Conservation (phyloP, 1,284 basidiomycete genomes). For the Calocybe gambosa region DNA sequence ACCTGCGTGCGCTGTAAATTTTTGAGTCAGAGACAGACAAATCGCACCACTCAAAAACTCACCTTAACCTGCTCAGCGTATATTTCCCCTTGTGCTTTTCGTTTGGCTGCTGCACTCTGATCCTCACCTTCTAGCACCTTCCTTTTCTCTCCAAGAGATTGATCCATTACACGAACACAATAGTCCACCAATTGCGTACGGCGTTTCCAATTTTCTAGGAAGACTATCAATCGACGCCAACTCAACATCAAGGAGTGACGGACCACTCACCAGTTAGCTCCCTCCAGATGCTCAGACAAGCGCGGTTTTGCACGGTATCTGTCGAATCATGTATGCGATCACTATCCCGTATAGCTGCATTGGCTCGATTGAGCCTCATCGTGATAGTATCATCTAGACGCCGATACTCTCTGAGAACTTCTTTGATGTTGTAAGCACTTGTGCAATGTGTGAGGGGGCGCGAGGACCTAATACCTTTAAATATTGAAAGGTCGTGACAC, state of each 20-base stretch:
- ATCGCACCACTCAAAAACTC: constrained; percentile 20
- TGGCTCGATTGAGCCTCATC: constrained; percentile 80
- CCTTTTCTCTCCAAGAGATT: constrained; percentile 56
- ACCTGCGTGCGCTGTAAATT: constrained; percentile 65
- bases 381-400: constrained; percentile 79
- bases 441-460: neutral
- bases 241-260: constrained; percentile 2
- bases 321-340: constrained; percentile 39
- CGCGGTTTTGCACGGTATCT: constrained; percentile 58
- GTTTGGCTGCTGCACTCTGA: constrained; percentile 38
- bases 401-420: constrained; percentile 81
- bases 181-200: constrained; percentile 75
- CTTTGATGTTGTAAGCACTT: constrained; percentile 32
- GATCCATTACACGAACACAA: constrained; percentile 69
- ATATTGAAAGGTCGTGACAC: constrained; percentile 74
- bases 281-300: constrained; percentile 76
- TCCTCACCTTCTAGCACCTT: constrained; percentile 36
- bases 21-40: neutral
- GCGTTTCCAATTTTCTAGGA: constrained; percentile 76
- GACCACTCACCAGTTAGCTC: constrained; percentile 70
- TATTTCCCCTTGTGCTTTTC: constrained; percentile 49
- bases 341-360: constrained; percentile 72
- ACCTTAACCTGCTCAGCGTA: constrained; percentile 77
- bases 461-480: constrained; percentile 73
- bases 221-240: constrained; percentile 5